phyloP scores from a whole-genome alignment of 2,329 filamentous ascomycete genomes.

The Penicillium sp. region DNA sequence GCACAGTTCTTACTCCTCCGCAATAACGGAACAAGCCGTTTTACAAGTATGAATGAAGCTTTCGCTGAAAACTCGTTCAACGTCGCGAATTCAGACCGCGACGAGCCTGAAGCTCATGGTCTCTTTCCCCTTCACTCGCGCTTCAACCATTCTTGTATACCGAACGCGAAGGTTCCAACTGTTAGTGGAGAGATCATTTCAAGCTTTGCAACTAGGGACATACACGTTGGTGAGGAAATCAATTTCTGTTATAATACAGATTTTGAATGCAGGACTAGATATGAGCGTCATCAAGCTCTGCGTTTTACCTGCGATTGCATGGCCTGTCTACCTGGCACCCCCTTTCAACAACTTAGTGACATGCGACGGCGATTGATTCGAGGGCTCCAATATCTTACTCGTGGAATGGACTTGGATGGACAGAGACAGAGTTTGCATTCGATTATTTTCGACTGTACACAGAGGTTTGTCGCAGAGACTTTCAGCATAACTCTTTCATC shows the following conservation, averaged over 20 bases:
- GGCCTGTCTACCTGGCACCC: neutral
- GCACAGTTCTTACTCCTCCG: neutral
- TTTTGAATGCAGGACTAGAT: neutral
- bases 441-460: neutral
- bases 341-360: neutral
- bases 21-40: neutral
- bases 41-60: neutral
- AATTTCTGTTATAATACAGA: neutral
- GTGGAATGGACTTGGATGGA: neutral
- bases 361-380: constrained; percentile 1
- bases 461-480: neutral
- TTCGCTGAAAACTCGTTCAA: neutral
- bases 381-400: neutral
- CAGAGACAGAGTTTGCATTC: neutral
- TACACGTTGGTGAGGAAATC: neutral
- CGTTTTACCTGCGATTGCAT: neutral
- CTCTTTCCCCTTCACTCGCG: neutral
- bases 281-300: neutral
- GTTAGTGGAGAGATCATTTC: neutral
- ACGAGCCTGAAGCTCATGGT: neutral
- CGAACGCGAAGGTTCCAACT: neutral
- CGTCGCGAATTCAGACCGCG: neutral
- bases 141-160: constrained; percentile 7
- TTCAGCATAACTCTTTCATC: neutral
- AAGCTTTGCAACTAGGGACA: neutral